Conservation (phyloP, 768 basidiomycete genomes). For the Leccinum variicolor region DNA sequence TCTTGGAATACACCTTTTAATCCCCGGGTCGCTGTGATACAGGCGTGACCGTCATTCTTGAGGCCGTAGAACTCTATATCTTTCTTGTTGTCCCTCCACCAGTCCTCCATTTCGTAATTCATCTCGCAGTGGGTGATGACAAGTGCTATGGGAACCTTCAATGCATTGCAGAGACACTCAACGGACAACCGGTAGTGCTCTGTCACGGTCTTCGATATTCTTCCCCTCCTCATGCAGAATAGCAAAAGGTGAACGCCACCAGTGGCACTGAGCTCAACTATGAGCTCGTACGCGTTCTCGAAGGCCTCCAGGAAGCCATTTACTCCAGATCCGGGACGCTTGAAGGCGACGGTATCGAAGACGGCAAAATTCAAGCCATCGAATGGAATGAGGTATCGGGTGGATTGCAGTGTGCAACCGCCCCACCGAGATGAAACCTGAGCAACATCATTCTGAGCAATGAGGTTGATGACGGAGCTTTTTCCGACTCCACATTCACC, state of each 20-base stretch:
- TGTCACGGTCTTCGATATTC: conserved; percentile 33
- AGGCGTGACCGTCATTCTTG: conserved; percentile 27
- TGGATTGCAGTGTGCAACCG: conserved; percentile 35
- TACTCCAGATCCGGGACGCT: conserved; percentile 28
- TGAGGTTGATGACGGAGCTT: too few species aligned
- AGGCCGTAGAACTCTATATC: conserved; percentile 23
- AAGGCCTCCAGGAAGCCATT: conserved; percentile 26
- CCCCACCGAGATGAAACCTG: conserved; percentile 21
- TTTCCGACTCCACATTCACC: too few species aligned
- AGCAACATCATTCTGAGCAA: conserved; percentile 19
- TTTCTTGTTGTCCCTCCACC: conserved; percentile 29
- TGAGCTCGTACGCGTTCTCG: conserved; percentile 29
- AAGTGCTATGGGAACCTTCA: conserved; percentile 35
- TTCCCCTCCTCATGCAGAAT: conserved; percentile 38
- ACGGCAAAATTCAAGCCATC: conserved; percentile 17
- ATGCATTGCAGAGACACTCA: conserved; percentile 35
- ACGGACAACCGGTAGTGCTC: conserved; percentile 39
- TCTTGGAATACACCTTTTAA: conserved; percentile 5
- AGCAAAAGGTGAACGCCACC: conserved; percentile 42
- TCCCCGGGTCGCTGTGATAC: conserved; percentile 25
- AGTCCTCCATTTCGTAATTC: conserved; percentile 28
- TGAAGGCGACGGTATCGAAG: conserved; percentile 35
- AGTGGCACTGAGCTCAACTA: conserved; percentile 23
- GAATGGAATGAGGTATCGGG: conserved; percentile 26
- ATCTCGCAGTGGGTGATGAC: conserved; percentile 39